phyloP scores from a whole-genome alignment of 441 rosid genomes.

The Biscutella laevigata region DNA sequence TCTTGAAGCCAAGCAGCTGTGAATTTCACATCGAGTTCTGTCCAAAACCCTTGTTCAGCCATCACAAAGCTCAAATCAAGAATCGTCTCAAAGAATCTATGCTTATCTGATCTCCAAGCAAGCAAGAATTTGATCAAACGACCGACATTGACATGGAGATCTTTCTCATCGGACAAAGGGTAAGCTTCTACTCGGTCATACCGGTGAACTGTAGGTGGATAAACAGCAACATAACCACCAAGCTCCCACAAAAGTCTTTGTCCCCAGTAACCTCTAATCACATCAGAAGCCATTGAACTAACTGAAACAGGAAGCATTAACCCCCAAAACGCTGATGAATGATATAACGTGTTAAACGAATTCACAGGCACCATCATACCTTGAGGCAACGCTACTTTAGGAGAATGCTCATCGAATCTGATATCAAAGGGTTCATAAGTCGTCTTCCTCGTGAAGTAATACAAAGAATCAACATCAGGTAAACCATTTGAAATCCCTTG shows the following conservation, averaged over 20 bases:
- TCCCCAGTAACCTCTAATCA: conserved; percentile 85
- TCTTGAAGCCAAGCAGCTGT: conserved; percentile 96
- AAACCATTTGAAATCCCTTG: conserved; percentile 88
- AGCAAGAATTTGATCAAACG: conserved; percentile 69
- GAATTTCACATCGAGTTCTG: conserved; percentile 63
- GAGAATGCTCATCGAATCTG: conserved; percentile 68
- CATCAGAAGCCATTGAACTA: conserved; percentile 90
- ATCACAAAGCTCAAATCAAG: conserved; percentile 71
- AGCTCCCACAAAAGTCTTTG: conserved; percentile 92
- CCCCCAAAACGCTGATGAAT: conserved; percentile 86
- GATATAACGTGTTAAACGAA: conserved; percentile 81
- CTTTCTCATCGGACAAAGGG: conserved; percentile 86
- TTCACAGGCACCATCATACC: conserved; percentile 80
- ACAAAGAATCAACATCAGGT: conserved; percentile 94
- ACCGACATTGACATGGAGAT: conserved; percentile 84
- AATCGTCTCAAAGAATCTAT: conserved; percentile 70
- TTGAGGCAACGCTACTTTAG: conserved; percentile 84
- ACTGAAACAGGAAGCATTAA: conserved; percentile 90
- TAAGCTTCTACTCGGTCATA: conserved; percentile 69
- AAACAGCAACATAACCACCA: conserved; percentile 76
- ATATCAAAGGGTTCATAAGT: conserved; percentile 73
- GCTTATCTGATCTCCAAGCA: conserved; percentile 75
- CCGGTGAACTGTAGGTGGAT: conserved; percentile 76
- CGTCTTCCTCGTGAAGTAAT: conserved; percentile 70
- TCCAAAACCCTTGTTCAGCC: conserved; percentile 91